Percentiles rank a stretch among this genome's conserved stretches.
Conservation (phyloP, 495 filamentous ascomycete genomes). For the Tetracladium marchalianum region DNA sequence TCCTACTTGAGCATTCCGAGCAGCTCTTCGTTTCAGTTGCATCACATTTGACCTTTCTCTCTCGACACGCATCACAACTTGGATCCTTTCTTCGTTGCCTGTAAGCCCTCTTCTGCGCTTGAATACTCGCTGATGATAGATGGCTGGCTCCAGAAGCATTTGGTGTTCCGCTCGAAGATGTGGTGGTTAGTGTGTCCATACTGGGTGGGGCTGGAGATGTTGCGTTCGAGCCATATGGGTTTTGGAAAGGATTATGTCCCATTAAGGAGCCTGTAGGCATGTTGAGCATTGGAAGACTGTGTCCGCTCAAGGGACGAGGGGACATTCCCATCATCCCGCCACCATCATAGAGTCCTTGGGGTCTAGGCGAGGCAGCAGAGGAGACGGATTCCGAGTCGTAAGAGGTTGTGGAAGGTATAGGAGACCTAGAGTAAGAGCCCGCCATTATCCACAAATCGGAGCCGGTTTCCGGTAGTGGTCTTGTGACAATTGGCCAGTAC, state of each 20-base stretch:
- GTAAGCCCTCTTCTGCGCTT: constrained; percentile 85
- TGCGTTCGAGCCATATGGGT: constrained; percentile 15
- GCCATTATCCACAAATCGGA: too few species aligned
- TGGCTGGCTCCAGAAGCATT: constrained; percentile 33
- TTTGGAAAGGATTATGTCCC: constrained; percentile 12
- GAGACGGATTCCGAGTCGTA: constrained; percentile 47
- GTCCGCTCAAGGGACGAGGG: constrained; percentile 15
- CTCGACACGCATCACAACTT: constrained; percentile 94
- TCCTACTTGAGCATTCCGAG: constrained; percentile 90
- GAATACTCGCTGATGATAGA: constrained; percentile 29
- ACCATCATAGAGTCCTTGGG: constrained; percentile 28
- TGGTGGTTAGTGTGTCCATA: constrained; percentile 41
- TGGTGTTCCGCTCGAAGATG: constrained; percentile 39
- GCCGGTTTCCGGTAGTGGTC: too few species aligned
- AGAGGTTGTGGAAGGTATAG: constrained; percentile 39
- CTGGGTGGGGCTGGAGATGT: constrained; percentile 26
- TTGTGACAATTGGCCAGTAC: too few species aligned
- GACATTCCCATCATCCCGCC: constrained; percentile 33
- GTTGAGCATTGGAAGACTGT: constrained; percentile 13
- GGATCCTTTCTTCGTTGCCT: constrained; percentile 92
- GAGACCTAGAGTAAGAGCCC: constrained; percentile 35
- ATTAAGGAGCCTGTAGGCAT: constrained; percentile 5
- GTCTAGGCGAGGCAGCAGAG: constrained; percentile 42
- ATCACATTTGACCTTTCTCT: constrained; percentile 99
- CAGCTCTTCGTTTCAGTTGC: constrained; percentile 92